Base-by-base conservation (phyloP, 164 flowering plant species). In the Akebia trifoliata region DNA sequence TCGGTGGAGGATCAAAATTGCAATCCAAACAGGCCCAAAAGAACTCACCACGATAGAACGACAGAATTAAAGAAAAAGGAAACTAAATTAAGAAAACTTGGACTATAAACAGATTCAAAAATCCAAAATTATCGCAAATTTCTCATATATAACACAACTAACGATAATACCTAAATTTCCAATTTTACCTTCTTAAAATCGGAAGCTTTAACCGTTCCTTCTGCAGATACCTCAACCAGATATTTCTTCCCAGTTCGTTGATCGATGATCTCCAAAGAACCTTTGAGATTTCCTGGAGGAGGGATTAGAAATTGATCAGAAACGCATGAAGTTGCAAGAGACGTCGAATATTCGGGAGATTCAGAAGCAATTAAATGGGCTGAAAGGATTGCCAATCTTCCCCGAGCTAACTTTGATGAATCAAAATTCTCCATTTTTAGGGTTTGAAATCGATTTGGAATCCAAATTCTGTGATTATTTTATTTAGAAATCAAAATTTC, bases 171-270 rank as follows among this genome's bases (percentile, higher is more conserved):
- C 2, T 17, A 11, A 45, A 24, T 36, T 37, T 18, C 29, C 36
- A 46, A 54, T n/a, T 1, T 43, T 30, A 87, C 99, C 97, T 93
- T 90, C 70, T 93, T 93, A 1, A 93, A 74, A 61, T 93, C 97
- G 4, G 83, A 69, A 44, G 99, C 87, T 71, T 77, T 93, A 28
- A 90, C 65, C 29, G 93, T 82, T 29, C 99, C 99, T 18, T 86
- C 81, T 46, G 80, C 83, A 24, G 93, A 78, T 29, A 93, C 89
- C 34, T 66, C 75, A 64, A 90, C 46, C 65, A 81, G 85, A 59
- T 81, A 81, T 69, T 59, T 86, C 63, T 76, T 80, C 17, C 96
- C 96, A 8, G 97, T 90, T 28, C 97, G 67, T 42, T 83, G 88
- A 67, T 93, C 97, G 30, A 90, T 59, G 45, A 93, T 43, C 34